phyloP scores from a whole-genome alignment of 768 basidiomycete species.

The Nidularia pulvinata region DNA sequence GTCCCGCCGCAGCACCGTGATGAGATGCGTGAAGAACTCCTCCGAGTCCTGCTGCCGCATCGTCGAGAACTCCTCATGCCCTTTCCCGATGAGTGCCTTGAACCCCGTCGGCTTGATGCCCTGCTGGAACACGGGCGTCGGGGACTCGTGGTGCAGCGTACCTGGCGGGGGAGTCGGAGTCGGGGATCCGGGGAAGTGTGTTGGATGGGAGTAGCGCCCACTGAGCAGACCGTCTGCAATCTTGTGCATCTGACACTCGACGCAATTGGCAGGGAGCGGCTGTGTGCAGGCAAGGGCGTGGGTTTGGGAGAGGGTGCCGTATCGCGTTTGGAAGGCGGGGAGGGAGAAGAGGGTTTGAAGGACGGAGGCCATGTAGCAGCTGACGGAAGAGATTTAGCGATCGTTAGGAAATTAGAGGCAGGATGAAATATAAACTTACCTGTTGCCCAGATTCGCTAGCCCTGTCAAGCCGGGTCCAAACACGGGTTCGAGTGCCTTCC shows the following conservation, averaged over 20 bases:
- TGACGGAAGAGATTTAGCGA: constrained; percentile 17
- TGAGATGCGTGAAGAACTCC: constrained; percentile 86
- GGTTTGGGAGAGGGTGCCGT: constrained; percentile 33
- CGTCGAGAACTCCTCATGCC: constrained; percentile 92
- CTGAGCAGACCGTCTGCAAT: constrained; percentile 91
- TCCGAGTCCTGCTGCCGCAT: constrained; percentile 98
- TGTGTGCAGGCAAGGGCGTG: constrained; percentile 70
- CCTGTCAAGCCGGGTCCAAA: constrained; percentile 92
- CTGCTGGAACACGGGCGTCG: constrained; percentile 70
- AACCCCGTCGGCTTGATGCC: constrained; percentile 84
- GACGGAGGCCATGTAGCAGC: constrained; percentile 98
- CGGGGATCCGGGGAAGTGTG: constrained; percentile 16
- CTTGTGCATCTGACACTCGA: constrained; percentile 97
- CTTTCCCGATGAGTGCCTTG: constrained; percentile 89
- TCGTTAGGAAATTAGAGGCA: neutral
- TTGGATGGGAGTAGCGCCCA: constrained; percentile 83
- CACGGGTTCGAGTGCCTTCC: constrained; percentile 84
- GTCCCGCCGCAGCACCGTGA: constrained; percentile 72
- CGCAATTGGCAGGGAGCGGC: constrained; percentile 74
- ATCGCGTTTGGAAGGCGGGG: constrained; percentile 73
- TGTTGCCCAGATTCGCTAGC: constrained; percentile 91
- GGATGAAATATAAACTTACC: constrained; percentile 21
- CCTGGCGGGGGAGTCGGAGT: constrained; percentile 1
- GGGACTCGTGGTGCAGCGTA: constrained; percentile 19
- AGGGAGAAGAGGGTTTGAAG: constrained; percentile 87